Evolutionary conservation across 805 yeast genomes (phyloP).

Genomic region (Yamadazyma insecticola): DNA sequence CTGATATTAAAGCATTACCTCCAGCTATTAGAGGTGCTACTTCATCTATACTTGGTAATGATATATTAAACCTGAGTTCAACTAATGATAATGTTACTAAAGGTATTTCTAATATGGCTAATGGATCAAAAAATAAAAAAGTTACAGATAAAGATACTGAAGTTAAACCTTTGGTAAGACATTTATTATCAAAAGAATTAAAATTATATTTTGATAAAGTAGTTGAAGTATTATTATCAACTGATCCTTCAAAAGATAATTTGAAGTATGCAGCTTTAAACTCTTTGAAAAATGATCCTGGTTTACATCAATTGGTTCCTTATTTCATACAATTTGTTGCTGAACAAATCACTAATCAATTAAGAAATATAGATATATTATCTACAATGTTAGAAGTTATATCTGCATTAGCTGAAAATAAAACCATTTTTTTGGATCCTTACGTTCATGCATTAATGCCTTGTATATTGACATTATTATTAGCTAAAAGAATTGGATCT

Average conservation of each 20-base stretch:
- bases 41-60: slow-evolving; percentile 42
- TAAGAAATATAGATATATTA: slow-evolving; percentile 64
- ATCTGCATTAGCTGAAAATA: slow-evolving; percentile 77
- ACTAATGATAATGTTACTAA: slow-evolving; percentile 4
- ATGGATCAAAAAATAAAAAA: slow-evolving; percentile 11
- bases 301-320: slow-evolving; percentile 93
- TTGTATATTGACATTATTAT: slow-evolving; percentile 81
- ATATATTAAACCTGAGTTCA: slow-evolving; percentile 27
- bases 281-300: slow-evolving; percentile 87
- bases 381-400: slow-evolving; percentile 86
- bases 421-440: slow-evolving; percentile 86
- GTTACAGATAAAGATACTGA: slow-evolving; percentile 40
- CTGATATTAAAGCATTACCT: slow-evolving; percentile 73
- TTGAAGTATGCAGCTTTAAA: slow-evolving; percentile 77
- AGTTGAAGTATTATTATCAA: slow-evolving; percentile 66
- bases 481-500: slow-evolving; percentile 84
- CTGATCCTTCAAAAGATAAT: slow-evolving; percentile 50
- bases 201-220: slow-evolving; percentile 92
- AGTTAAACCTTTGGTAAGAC: slow-evolving; percentile 89
- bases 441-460: slow-evolving; percentile 97
- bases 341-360: slow-evolving; percentile 87
- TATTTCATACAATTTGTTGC: slow-evolving; percentile 94
- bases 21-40: slow-evolving; percentile 80
- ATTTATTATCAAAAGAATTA: slow-evolving; percentile 88
- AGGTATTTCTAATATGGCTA: slow-evolving; percentile 5